phyloP scores from a whole-genome alignment of 306 rosid genomes.

The Malus sieversii region DNA sequence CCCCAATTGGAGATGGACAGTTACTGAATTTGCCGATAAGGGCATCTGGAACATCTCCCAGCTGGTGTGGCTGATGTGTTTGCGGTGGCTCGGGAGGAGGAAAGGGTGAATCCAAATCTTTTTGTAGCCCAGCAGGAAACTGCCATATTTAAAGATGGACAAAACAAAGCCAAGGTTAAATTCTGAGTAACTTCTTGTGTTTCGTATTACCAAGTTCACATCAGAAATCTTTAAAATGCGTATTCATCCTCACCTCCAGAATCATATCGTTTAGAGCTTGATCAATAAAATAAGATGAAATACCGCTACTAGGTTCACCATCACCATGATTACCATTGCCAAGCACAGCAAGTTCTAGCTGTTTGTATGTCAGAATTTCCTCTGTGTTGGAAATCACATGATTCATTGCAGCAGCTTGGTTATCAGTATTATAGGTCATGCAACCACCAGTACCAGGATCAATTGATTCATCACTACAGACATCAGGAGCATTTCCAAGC shows the following conservation, averaged over 20 bases:
- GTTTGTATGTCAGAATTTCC: not conserved
- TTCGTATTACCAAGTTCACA: not conserved
- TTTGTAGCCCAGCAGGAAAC: not conserved
- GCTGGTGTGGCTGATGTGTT: not conserved
- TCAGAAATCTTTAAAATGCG: not conserved
- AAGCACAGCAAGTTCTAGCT: not conserved
- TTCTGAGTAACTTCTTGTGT: not conserved
- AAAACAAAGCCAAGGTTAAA: not conserved
- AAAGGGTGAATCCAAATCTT: not conserved
- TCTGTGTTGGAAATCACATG: not conserved
- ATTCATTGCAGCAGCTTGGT: not conserved
- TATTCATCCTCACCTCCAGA: not conserved
- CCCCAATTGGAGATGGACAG: not conserved
- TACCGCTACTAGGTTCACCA: not conserved
- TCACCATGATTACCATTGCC: not conserved
- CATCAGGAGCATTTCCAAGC: not conserved
- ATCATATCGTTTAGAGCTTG: not conserved
- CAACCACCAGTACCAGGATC: slow-evolving; percentile 7
- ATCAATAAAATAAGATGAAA: not conserved
- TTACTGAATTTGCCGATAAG: not conserved
- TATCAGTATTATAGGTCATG: not conserved
- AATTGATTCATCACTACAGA: not conserved
- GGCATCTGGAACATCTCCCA: not conserved
- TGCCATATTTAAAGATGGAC: slow-evolving; percentile 11
- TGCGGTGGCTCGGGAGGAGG: not conserved